These are phyloP conservation scores for Petunia hybrid DNA, from an alignment of 305 asterid species.

Conservation along the genomic window DNA sequence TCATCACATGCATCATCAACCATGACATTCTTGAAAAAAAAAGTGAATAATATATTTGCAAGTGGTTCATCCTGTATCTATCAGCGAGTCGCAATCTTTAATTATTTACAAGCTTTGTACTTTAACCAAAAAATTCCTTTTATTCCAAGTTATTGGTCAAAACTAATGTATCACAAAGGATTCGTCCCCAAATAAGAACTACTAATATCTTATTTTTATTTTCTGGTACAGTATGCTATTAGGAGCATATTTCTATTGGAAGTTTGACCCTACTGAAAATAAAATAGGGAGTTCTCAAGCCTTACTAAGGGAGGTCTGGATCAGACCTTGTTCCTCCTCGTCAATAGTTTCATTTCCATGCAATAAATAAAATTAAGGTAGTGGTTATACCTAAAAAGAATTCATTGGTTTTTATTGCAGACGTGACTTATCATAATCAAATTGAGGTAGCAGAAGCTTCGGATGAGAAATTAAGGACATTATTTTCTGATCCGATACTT, in stretches of 20 bases:
- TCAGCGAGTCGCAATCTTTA: background rate
- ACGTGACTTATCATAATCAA: too few species aligned
- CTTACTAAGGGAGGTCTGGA: background rate
- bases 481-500: too few species aligned
- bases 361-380: too few species aligned
- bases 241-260: background rate
- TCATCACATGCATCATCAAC: slow-evolving; percentile 1
- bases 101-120: background rate
- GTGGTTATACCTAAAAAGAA: too few species aligned
- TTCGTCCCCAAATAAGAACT: background rate
- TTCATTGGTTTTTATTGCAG: too few species aligned
- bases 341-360: background rate
- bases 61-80: background rate
- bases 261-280: too few species aligned
- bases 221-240: background rate
- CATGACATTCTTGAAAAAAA: background rate
- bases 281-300: background rate
- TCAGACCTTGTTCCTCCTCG: background rate
- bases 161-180: background rate
- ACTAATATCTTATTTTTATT: background rate
- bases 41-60: background rate
- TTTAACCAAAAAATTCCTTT: background rate
- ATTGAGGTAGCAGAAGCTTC: too few species aligned
- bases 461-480: too few species aligned
- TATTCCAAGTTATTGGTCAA: background rate